Conservation (phyloP, 202 grass and related monocot species). For the Setaria italica region DNA sequence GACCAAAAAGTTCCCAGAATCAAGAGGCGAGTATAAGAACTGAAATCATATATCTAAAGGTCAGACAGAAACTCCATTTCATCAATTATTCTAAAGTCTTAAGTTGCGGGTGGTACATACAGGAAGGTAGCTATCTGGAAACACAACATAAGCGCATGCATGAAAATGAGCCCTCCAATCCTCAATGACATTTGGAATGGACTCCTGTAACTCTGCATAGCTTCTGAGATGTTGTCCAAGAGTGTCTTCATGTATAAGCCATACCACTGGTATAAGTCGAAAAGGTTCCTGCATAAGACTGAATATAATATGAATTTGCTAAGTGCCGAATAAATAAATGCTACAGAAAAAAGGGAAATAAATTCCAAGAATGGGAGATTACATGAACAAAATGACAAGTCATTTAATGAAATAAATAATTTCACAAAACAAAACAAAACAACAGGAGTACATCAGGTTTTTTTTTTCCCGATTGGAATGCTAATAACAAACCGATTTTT, state of each 20-base stretch:
- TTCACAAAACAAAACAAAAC: not conserved
- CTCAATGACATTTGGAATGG: conserved; percentile 66
- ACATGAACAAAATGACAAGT: conserved; percentile 22
- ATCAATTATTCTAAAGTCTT: conserved; percentile 40
- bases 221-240: conserved; percentile 69
- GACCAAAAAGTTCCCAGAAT: conserved; percentile 87
- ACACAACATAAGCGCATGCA: conserved; percentile 78
- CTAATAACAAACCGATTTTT: conserved; percentile 25
- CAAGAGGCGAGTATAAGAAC: conserved; percentile 80
- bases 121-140: conserved; percentile 88
- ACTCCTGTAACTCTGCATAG: conserved; percentile 48
- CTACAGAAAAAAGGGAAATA: conserved; percentile 10
- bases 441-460: conserved; percentile 10
- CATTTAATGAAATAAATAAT: conserved; percentile 19
- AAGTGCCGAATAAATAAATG: conserved; percentile 50
- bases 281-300: conserved; percentile 99
- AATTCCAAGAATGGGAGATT: not conserved
- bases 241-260: conserved; percentile 92
- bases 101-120: conserved; percentile 57
- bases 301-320: conserved; percentile 59
- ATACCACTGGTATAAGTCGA: conserved; percentile 76
- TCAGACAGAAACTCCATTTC: conserved; percentile 48
- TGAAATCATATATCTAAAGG: conserved; percentile 56
- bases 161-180: conserved; percentile 87
- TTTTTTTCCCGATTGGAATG: conserved; percentile 6